Conservation (phyloP, 108 stramenopile species). For the Cylindrotheca fusiformis region DNA sequence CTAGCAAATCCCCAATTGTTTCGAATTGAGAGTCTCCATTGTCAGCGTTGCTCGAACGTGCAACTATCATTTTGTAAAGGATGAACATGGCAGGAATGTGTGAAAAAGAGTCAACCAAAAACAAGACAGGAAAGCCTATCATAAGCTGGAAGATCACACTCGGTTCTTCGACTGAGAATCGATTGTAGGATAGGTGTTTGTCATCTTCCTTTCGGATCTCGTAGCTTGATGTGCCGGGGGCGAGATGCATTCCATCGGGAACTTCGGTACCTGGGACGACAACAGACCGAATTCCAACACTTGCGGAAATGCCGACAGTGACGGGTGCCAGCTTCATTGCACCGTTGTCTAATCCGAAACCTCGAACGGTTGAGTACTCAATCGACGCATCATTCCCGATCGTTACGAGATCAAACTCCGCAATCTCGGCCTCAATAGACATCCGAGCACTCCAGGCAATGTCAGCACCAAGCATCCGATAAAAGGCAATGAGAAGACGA, state of each 20-base stretch:
- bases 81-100: constrained; percentile 48
- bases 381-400: constrained; percentile 48
- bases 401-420: constrained; percentile 56
- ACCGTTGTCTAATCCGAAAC: constrained; percentile 66
- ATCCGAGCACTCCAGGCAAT: constrained; percentile 49
- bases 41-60: constrained; percentile 15
- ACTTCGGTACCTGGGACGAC: constrained; percentile 54
- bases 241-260: constrained; percentile 34
- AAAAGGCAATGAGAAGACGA: constrained; percentile 28
- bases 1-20: constrained; percentile 40
- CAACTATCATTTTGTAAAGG: constrained; percentile 30
- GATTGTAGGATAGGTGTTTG: constrained; percentile 27
- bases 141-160: constrained; percentile 18
- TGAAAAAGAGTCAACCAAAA: constrained; percentile 38
- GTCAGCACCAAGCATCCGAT: constrained; percentile 54
- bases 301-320: constrained; percentile 37
- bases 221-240: constrained; percentile 47
- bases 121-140: constrained; percentile 30
- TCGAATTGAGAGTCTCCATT: constrained; percentile 17
- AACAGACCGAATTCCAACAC: constrained; percentile 54
- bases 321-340: constrained; percentile 53
- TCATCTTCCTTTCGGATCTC: constrained; percentile 31
- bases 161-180: constrained; percentile 41
- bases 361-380: constrained; percentile 51
- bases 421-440: constrained; percentile 47